Base-by-base conservation (phyloP, 225 moss, liverwort and hornwort genomes). In the Pleurozium schreberi region DNA sequence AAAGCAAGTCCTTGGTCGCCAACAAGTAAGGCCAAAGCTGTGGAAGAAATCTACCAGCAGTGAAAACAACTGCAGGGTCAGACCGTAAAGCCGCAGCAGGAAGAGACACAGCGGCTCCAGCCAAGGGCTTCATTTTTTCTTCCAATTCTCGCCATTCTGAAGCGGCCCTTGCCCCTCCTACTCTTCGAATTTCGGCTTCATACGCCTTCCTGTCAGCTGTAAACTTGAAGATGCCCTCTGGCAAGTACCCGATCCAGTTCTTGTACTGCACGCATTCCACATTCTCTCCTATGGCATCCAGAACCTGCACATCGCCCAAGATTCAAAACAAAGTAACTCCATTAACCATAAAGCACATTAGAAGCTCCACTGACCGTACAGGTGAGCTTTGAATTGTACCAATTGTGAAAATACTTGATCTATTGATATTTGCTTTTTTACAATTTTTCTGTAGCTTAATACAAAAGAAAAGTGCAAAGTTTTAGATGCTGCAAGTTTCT, bases 181-280 rank as follows among this genome's bases (percentile, higher is more conserved):
- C 95, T 90, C 93, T 92, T 63, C 86, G 88, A 88, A 97, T 96
- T 88, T 95, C 95, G 8, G 93, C 88, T 87, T 95, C 95, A 45
- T 97, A 97, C 38, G 97, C 95, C 17, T 87, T 86, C 89, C 83
- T 93, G 28, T 96, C 95, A 53, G 96, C 96, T 78, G 96, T 94
- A 68, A 97, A 97, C 75, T 84, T 95, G 89, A 97, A 97, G 15
- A 45, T 87, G 62, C 96, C 97, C 87, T 97, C 97, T 4, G 97
- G 96, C 84, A 97, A 89, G 65, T 97, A 96, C 27, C 96, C 97
- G 47, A 97, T 94, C 96, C 97, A 97, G 75, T 59, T 93, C 86
- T 97, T 97, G 82, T 96, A 97, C 76, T 96, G 97, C 59, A 97
- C 93, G 33, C 97, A 97, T 85, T 96, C 88, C 75, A 97, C 95